Percentiles rank a stretch among this genome's conserved stretches.
Evolutionary conservation across 2,329 filamentous ascomycete species (phyloP).

Genomic region (Echinosphaeria canescens): DNA sequence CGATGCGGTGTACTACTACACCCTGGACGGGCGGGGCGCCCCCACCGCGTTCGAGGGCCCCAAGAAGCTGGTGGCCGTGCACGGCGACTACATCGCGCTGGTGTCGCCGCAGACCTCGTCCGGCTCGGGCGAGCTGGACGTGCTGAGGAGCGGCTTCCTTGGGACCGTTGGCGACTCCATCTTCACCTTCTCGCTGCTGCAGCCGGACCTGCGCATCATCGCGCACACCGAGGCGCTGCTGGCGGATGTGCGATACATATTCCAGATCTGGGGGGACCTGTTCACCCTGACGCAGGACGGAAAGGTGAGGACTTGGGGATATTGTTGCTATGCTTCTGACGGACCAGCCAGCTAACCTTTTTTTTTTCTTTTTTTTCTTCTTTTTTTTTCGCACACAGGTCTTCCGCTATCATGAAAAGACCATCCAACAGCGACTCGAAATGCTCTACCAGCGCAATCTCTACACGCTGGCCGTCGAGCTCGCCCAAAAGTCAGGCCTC

Average conservation of each 20-base stretch:
- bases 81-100: constrained; percentile 70
- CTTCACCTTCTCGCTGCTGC: constrained; percentile 80
- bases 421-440: constrained; percentile 75
- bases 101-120: constrained; percentile 50
- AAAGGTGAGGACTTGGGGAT: constrained; percentile 43
- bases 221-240: constrained; percentile 74
- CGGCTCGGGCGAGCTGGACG: constrained; percentile 31
- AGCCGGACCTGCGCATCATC: constrained; percentile 76
- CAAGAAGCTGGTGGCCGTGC: constrained; percentile 63
- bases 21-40: constrained; percentile 61
- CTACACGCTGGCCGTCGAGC: constrained; percentile 75
- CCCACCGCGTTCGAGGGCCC: constrained; percentile 82
- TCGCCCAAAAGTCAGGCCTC: constrained; percentile 76
- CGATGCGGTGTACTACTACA: constrained; percentile 92
- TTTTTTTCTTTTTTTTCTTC: constrained; percentile 49
- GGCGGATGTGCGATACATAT: constrained; percentile 58
- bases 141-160: constrained; percentile 51
- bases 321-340: neutral
- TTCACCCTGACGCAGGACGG: constrained; percentile 84
- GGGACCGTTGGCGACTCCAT: constrained; percentile 51
- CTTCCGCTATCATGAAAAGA: constrained; percentile 80
- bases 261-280: constrained; percentile 78
- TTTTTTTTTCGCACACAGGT: too few species aligned
- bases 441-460: constrained; percentile 88
- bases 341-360: constrained; percentile 5